phyloP scores from a whole-genome alignment of 129 eudicot genomes.

The Lactuca saligna region DNA sequence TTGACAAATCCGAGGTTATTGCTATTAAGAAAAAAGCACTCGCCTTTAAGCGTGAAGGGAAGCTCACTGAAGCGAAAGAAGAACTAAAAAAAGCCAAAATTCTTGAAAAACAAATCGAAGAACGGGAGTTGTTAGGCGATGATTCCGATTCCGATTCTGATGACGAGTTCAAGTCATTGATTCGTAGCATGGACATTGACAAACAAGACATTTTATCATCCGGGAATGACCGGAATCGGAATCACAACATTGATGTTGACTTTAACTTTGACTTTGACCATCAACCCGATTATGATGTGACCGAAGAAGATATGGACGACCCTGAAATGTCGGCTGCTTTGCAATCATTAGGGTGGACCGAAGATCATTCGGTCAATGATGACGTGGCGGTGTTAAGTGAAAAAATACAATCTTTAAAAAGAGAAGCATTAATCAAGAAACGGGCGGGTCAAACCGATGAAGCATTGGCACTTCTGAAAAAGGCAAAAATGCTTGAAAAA shows the following conservation, averaged over 20 bases:
- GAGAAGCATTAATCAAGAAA: conserved; percentile 66
- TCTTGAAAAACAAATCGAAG: conserved; percentile 89
- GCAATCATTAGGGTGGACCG: conserved; percentile 90
- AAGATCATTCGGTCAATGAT: conserved; percentile 46
- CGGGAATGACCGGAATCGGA: conserved; percentile 33
- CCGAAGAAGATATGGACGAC: conserved; percentile 79
- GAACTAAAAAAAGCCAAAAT: conserved; percentile 89
- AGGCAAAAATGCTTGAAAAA: conserved; percentile 65
- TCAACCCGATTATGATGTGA: conserved; percentile 58
- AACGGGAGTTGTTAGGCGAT: conserved; percentile 75
- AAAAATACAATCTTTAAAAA: conserved; percentile 67
- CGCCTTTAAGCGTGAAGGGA: conserved; percentile 79
- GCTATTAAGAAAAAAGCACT: conserved; percentile 80
- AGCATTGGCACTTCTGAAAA: conserved; percentile 59
- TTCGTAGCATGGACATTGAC: conserved; percentile 63
- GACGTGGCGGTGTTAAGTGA: conserved; percentile 42
- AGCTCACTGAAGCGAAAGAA: conserved; percentile 82
- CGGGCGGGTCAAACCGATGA: conserved; percentile 66
- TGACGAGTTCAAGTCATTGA: conserved; percentile 69
- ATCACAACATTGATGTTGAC: conserved; percentile 41
- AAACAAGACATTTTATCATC: conserved; percentile 45
- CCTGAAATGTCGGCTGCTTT: conserved; percentile 82
- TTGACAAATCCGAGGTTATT: conserved; percentile 62
- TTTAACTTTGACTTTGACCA: conserved; percentile 43
- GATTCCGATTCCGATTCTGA: conserved; percentile 68